phyloP scores from a whole-genome alignment of 208 protist genomes.

The Endotrypanum monterogeii region DNA sequence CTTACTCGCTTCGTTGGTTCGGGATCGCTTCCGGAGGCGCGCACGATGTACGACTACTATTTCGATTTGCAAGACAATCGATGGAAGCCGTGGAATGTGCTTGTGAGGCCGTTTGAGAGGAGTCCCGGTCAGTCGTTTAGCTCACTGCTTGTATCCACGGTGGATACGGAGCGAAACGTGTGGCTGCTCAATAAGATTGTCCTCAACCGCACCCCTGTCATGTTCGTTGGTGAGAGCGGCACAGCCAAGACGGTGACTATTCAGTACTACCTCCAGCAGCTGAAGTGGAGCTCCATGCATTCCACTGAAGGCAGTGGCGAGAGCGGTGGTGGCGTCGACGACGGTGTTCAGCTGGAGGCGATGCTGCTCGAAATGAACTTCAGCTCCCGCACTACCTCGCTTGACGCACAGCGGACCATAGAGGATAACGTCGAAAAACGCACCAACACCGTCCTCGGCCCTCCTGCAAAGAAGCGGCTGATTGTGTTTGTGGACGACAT shows the following conservation, averaged over 20 bases:
- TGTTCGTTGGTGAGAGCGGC: constrained; percentile 97
- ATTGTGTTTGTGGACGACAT: constrained; percentile 98
- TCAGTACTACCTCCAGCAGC: constrained; percentile 91
- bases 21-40: constrained; percentile 87
- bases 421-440: constrained; percentile 98
- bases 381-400: constrained; percentile 94
- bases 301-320: constrained; percentile 8
- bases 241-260: constrained; percentile 99
- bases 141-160: constrained; percentile 97
- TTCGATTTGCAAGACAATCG: constrained; percentile 93
- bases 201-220: constrained; percentile 87
- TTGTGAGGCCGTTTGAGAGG: constrained; percentile 93
- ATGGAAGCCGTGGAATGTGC: constrained; percentile 96
- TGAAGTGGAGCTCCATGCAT: constrained; percentile 77
- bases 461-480: constrained; percentile 95
- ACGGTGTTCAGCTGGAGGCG: constrained; percentile 86
- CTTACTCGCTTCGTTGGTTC: constrained; percentile 91
- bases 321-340: not conserved
- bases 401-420: constrained; percentile 96
- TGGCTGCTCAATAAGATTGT: constrained; percentile 96
- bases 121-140: constrained; percentile 92
- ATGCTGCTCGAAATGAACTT: constrained; percentile 97
- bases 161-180: constrained; percentile 98
- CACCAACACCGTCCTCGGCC: constrained; percentile 95
- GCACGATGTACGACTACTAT: constrained; percentile 98